Conservation (phyloP, 2,329 filamentous ascomycete species). For the Phoma sp. region DNA sequence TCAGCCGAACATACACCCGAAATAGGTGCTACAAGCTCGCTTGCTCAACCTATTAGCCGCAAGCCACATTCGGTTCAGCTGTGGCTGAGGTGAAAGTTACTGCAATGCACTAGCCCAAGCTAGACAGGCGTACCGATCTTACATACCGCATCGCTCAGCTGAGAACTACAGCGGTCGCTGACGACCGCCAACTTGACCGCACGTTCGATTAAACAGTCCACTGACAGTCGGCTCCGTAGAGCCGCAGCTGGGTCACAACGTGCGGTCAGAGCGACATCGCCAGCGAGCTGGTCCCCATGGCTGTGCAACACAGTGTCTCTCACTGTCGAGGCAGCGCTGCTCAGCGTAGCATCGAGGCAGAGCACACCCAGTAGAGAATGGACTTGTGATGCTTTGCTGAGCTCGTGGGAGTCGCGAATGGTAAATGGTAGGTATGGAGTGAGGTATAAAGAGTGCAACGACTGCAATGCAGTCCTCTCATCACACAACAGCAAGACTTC, state of each 20-base stretch:
- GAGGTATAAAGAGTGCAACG: constrained; percentile 3
- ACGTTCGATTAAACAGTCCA: background rate
- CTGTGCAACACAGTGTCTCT: constrained; percentile 3
- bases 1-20: no score
- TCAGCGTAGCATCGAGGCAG: constrained; percentile 6
- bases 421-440: background rate
- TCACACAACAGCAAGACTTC: constrained; percentile 10
- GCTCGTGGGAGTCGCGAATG: background rate
- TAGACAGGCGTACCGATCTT: constrained; percentile 5
- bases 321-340: background rate
- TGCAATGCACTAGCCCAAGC: background rate
- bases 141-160: constrained; percentile 7
- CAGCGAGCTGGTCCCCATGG: background rate
- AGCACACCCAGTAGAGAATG: background rate
- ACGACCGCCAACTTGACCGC: background rate
- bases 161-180: background rate
- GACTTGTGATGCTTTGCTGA: background rate
- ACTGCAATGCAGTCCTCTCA: background rate
- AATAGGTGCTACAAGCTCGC: constrained; percentile 2
- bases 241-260: background rate
- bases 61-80: background rate
- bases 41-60: background rate
- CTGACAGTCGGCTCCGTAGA: background rate
- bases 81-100: constrained; percentile 5
- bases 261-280: background rate